Base-by-base conservation (phyloP, 352 stramenopile species). In the Pythium aphanidermatum region DNA sequence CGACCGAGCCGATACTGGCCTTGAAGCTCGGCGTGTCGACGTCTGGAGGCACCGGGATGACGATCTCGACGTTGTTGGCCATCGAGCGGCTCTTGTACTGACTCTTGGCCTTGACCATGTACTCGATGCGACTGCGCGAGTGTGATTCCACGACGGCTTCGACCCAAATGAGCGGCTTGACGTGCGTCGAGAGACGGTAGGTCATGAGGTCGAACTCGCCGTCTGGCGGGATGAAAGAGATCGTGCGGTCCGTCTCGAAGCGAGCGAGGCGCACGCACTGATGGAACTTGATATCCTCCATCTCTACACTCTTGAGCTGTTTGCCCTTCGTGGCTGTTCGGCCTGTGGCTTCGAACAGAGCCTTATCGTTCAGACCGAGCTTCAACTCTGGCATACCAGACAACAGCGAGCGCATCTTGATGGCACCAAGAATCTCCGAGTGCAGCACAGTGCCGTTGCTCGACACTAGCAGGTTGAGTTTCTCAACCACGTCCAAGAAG, bases 271-370 rank as follows among this genome's bases (percentile, higher is more conserved):
- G 83, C 27, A 99, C 97, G 55, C 97, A 94, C 64, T 99, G 96
- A 75, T 99, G 96, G 67, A 99, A 99, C 70, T 99, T 99, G 49
- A 99, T 98, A 68, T 99, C 97, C 63, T 99, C 97, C 67, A 99
- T 90, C 63, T 99, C 96, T 0, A 99, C 94, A 24, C 55, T 63
- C 48, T 63, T 63, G 43, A 63, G 48, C 10, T 92, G 87, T 66
- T 99, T 99, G 54, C 91, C 94, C 48, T 94, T 95, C 35, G 70
- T 70, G 8, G 77, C 76, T 12, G 70, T 56, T 5, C 95, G 61
- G 3, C 96, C 96, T 3, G 92, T 98, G 7, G 92, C 95, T 71
- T 99, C 96, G 61, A 99, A 99, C 59, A 99, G 95, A 26, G 98
- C 78, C 74, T 99, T 99, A 73, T 99, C 97, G 64, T 99, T 99